Conservation (phyloP, 2,329 filamentous ascomycete genomes). For the Verticillium tricorpus region DNA sequence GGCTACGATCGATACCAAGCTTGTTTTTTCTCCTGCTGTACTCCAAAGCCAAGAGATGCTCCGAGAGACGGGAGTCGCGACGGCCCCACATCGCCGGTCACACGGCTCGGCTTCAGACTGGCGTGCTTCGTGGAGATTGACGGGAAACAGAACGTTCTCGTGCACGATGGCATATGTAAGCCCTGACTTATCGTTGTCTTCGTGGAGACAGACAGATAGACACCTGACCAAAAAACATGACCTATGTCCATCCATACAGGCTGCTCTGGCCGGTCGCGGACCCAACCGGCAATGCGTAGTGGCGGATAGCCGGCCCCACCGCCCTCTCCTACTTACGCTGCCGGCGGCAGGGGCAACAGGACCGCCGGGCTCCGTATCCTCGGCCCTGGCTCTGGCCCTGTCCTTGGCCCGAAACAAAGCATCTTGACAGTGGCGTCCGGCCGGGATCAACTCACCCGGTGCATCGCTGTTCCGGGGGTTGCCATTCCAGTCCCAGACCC, state of each 20-base stretch:
- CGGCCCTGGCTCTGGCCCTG: neutral
- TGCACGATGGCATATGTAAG: too few relatives aligned
- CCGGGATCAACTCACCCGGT: constrained; percentile 45
- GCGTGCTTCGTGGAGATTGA: too few relatives aligned
- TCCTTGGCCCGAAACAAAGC: neutral
- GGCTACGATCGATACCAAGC: neutral
- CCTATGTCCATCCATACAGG: neutral
- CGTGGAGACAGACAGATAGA: too few relatives aligned
- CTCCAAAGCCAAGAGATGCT: too few relatives aligned
- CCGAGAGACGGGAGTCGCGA: too few relatives aligned
- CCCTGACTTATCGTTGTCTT: too few relatives aligned
- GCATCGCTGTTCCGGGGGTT: constrained; percentile 62
- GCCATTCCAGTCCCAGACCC: constrained; percentile 65
- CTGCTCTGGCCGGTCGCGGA: neutral
- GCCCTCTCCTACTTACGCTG: neutral
- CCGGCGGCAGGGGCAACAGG: neutral
- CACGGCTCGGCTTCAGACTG: too few relatives aligned
- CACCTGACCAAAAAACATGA: neutral
- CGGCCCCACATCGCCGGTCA: too few relatives aligned
- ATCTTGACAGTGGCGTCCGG: neutral
- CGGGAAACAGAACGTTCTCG: too few relatives aligned
- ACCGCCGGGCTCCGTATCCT: neutral
- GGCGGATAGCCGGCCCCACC: neutral
- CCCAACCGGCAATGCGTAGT: neutral
- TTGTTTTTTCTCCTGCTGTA: too few relatives aligned